These are phyloP conservation scores for Inga leiocalycina DNA, from an alignment of 306 rosid genomes.

Conservation along the genomic window DNA sequence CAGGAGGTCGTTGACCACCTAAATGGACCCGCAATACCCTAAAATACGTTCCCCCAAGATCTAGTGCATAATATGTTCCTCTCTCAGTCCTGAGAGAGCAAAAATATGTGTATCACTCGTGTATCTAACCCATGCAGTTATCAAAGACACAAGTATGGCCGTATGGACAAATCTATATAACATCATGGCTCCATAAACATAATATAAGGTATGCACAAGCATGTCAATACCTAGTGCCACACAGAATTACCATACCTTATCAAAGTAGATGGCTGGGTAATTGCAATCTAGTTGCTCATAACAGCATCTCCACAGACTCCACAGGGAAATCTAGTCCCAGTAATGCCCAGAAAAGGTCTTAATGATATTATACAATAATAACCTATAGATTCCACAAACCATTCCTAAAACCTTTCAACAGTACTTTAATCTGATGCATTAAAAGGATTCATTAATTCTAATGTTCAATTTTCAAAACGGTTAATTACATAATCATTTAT, in stretches of 20 bases:
- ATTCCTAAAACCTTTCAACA: conserved; percentile 22
- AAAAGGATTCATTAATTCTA: conserved; percentile 2
- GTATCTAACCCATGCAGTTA: conserved; percentile 19
- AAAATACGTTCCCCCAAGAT: conserved; percentile 92
- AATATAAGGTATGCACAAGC: conserved; percentile 4
- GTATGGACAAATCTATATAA: conserved; percentile 3
- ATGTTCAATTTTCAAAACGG: conserved; percentile 6
- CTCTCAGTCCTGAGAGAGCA: conserved; percentile 63
- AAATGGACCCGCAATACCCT: conserved; percentile 80
- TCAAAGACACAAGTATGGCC: background rate
- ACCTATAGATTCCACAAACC: background rate
- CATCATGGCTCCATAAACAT: background rate
- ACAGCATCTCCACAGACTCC: conserved; percentile 24
- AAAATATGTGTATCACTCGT: conserved; percentile 1
- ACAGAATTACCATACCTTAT: conserved; percentile 9
- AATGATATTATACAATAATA: conserved; percentile 20
- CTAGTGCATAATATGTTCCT: conserved; percentile 85
- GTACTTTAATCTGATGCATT: conserved; percentile 1
- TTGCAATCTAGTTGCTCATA: conserved; percentile 10
- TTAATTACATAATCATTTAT: conserved; percentile 13
- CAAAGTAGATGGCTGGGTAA: conserved; percentile 11
- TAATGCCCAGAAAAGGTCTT: conserved; percentile 29
- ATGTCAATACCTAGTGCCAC: conserved; percentile 2
- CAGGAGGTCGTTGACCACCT: conserved; percentile 61
- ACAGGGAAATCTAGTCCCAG: conserved; percentile 13